These are phyloP conservation scores for Penicillium arizonense DNA, from an alignment of 495 filamentous ascomycete genomes.

Conservation along the genomic window DNA sequence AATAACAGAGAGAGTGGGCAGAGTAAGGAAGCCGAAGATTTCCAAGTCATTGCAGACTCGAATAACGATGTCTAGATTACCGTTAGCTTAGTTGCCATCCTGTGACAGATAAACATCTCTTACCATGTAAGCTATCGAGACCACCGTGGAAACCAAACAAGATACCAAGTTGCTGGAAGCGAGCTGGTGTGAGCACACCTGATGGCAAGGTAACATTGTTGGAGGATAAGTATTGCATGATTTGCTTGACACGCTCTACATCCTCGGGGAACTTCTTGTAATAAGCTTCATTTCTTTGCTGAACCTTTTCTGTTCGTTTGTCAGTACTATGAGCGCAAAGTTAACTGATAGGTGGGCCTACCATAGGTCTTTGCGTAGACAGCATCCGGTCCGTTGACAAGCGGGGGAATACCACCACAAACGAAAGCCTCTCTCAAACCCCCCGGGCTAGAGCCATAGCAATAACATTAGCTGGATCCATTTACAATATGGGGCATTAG, in stretches of 20 bases:
- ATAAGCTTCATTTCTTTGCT: conserved; percentile 67
- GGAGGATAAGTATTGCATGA: conserved; percentile 60
- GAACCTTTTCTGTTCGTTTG: conserved; percentile 51
- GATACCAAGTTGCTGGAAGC: conserved; percentile 75
- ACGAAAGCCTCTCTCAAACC: conserved; percentile 79
- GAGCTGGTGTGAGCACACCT: conserved; percentile 63
- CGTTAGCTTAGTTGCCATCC: neutral
- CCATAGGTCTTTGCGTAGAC: conserved; percentile 73
- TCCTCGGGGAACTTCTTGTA: conserved; percentile 87
- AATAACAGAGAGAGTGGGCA: conserved; percentile 63
- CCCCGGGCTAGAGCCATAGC: conserved; percentile 50
- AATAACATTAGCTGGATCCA: neutral
- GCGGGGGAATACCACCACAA: conserved; percentile 76
- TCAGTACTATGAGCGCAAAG: conserved; percentile 3
- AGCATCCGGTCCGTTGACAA: conserved; percentile 66
- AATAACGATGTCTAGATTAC: conserved; percentile 58
- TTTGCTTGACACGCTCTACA: conserved; percentile 62
- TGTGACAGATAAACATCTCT: neutral
- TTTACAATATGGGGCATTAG: neutral
- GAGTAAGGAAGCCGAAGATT: conserved; percentile 68
- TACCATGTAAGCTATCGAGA: conserved; percentile 64
- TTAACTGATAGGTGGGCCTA: conserved; percentile 14
- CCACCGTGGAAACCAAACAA: conserved; percentile 75
- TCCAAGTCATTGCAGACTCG: conserved; percentile 67
- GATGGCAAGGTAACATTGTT: conserved; percentile 59